Base-by-base conservation (phyloP, 1,139 yeast genomes). In the Citeromyces hawaiiensis region DNA sequence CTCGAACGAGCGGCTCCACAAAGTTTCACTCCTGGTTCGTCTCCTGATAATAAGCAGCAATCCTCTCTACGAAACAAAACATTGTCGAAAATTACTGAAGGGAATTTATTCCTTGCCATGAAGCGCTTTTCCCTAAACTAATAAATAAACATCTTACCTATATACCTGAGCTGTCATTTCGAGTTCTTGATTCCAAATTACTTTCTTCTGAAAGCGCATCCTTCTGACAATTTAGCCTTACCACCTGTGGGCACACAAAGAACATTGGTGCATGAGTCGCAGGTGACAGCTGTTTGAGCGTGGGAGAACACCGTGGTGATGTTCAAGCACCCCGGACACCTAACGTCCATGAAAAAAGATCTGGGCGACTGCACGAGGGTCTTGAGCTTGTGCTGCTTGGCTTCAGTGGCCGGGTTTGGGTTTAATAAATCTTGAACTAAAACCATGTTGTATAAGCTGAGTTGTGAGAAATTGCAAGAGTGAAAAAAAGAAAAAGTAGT, bases 241-340 rank as follows among this genome's bases (percentile, higher is more conserved):
- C 98, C 98, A 77, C 98, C 98, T 54, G 97, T 86, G 64, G 98
- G 98, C 65, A 93, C 83, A 73, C 97, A 88, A 64, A 91, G 83
- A 53, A 91, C 96, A 55, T 96, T 88, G 58, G 97, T 83, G 72
- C 98, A 91, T 52, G 94, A 80, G 63, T 93, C 97, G 76, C 98
- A 91, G 64, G 96, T 83, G 64, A 91, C 98, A 59, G 96, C 97
- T 57, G 97, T 91, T 76, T 91, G 98, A 52, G 98, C 97, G 72
- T 91, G 98, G 55, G 97, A 88, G 83, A 91, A 91, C 57, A 91
- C 96, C 55, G 97, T 91, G 70, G 98, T 88, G 75, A 91, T 91
- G 80, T 82, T 83, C 67, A 91, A 78, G 74, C 98, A 91, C 60
- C 98, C 97, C 70, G 94, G 97, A 73, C 97, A 91, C 72, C 88